phyloP scores from a whole-genome alignment of 768 basidiomycete species.

The Russula olivacea region DNA sequence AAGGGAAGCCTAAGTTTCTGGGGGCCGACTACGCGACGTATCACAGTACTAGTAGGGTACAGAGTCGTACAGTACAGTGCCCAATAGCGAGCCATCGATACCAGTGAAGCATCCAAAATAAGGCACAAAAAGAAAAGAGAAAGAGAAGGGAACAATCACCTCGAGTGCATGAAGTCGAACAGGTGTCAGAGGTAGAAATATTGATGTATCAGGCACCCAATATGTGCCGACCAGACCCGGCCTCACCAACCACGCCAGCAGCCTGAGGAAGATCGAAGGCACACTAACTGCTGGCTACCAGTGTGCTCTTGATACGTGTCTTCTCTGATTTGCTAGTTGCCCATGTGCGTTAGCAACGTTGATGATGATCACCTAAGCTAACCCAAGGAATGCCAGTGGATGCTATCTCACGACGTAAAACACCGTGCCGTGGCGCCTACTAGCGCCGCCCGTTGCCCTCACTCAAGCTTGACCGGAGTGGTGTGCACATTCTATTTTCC shows the following conservation, averaged over 20 bases:
- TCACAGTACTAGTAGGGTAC: too few relatives aligned
- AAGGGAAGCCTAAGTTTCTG: neutral
- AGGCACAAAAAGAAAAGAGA: neutral
- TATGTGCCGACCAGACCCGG: neutral
- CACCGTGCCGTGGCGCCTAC: too few relatives aligned
- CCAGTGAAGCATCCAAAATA: neutral
- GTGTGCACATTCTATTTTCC: too few relatives aligned
- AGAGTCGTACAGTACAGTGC: neutral
- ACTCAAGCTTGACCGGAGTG: too few relatives aligned
- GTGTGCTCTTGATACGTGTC: neutral
- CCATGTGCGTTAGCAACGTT: neutral
- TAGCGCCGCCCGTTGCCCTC: too few relatives aligned
- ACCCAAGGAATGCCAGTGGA: too few relatives aligned
- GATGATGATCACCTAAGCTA: neutral
- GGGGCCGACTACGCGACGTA: neutral
- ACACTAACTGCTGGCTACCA: too few relatives aligned
- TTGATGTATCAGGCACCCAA: neutral
- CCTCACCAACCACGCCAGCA: too few relatives aligned
- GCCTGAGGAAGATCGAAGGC: too few relatives aligned
- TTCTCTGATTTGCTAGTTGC: neutral
- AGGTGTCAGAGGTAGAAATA: neutral
- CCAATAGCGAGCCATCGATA: conserved; percentile 6
- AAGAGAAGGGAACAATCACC: neutral
- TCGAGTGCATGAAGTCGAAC: neutral
- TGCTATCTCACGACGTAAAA: too few relatives aligned